Evolutionary conservation across 2,329 filamentous ascomycete species (phyloP), one percentile per base, ranked within the genome.

Genomic region (Neonectria punicea): DNA sequence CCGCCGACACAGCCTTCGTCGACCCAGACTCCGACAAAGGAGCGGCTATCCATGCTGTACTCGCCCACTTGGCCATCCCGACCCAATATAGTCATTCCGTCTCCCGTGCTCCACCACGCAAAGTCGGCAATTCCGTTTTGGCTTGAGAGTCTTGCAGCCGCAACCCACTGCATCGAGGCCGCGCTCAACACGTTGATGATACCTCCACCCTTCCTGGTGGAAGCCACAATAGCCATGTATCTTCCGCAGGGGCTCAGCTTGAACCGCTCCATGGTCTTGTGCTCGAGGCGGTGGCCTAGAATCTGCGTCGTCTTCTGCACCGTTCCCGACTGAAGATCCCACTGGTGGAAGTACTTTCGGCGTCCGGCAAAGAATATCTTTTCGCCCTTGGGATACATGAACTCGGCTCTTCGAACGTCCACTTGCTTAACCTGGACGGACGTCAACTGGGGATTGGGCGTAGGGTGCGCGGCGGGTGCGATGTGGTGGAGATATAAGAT

Each of bases 11-110:
- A 93, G 65, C 96, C 96, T 73, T 97, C 93, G 74, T 99, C 96
- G 53, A 89, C 86, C 96, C 96, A 99, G 58, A 94, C 83, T 3
- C 90, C 93, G 1, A 97, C 76, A 57, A 97, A 92, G 11, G 90
- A 87, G 62, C 86, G 86, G 25, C 87, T 81, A 22, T 84, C 83
- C 64, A 97, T 84, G 75, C 90, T 91, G 87, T 93, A 99, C 82
- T 99, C 96, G 58, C 93, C 94, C 7, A 98, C 87, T 75, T 97
- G 93, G 25, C 96, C 96, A 70, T 92, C 93, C 78, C 92, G 94
- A 65, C 93, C 94, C 1, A 92, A 88, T 46, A 97, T 92, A 1
- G 90, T 91, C 73, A 99, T 84, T 5, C 94, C 95, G 44, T 90
- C 87, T 36, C 94, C 92, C 66, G 93, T 89, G 58, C 89, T 86